Evolutionary conservation across 805 yeast genomes (phyloP).

Genomic region (Yarrowia sp.): DNA sequence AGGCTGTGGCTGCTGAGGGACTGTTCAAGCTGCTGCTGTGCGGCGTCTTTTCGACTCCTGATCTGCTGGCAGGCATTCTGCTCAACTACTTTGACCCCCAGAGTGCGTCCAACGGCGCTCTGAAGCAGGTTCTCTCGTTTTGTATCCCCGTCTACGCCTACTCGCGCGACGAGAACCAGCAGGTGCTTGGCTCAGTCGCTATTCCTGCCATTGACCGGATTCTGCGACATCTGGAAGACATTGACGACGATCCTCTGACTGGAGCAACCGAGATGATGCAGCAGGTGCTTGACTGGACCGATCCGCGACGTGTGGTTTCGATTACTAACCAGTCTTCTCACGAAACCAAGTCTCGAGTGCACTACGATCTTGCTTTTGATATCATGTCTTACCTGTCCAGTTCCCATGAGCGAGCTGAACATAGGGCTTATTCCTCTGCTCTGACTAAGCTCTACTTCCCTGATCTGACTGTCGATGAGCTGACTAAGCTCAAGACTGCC

Average conservation of each 20-base stretch:
- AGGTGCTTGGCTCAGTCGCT: constrained; percentile 59
- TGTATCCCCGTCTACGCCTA: constrained; percentile 88
- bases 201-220: constrained; percentile 42
- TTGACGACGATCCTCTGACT: constrained; percentile 50
- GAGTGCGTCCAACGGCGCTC: constrained; percentile 65
- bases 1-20: constrained; percentile 84
- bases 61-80: constrained; percentile 64
- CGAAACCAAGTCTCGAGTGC: constrained; percentile 26
- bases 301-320: constrained; percentile 56
- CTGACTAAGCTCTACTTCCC: constrained; percentile 25
- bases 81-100: constrained; percentile 77
- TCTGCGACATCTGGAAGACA: constrained; percentile 57
- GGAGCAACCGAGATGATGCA: constrained; percentile 64
- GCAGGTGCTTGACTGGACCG: constrained; percentile 84
- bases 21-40: constrained; percentile 81
- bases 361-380: constrained; percentile 32
- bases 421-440: constrained; percentile 1
- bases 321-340: constrained; percentile 2
- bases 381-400: background rate
- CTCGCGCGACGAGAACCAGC: constrained; percentile 76
- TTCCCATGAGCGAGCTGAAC: constrained; percentile 1
- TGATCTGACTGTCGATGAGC: background rate
- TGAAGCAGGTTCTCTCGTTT: constrained; percentile 81
- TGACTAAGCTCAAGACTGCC: background rate
- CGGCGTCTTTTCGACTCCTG: constrained; percentile 73